A percentile compares a stretch with the other conserved stretches of the same genome.
phyloP scores from a whole-genome alignment of 257 asterid species.

The Lithospermum erythrorhizon region DNA sequence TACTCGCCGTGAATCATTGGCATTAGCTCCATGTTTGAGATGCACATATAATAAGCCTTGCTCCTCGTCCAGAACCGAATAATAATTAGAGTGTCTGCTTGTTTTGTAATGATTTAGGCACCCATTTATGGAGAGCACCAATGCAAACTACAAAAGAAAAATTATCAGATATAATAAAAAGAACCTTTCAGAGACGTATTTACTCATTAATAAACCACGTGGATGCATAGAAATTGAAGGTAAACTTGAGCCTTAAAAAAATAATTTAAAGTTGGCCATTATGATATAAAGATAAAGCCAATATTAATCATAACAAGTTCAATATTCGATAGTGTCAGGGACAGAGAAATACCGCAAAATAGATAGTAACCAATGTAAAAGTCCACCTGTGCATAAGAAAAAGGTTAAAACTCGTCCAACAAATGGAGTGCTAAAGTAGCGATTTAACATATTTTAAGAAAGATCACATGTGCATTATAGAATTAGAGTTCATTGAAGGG shows the following conservation, averaged over 20 bases:
- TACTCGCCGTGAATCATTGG: conserved; percentile 19
- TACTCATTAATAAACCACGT: not conserved
- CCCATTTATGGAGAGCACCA: conserved; percentile 66
- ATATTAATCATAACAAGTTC: not conserved
- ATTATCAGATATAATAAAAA: conserved; percentile 16
- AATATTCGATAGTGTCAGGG: not conserved
- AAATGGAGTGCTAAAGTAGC: conserved; percentile 6
- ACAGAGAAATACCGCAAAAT: conserved; percentile 63
- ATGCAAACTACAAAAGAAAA: conserved; percentile 51
- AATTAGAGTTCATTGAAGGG: not conserved
- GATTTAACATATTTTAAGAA: too few relatives aligned
- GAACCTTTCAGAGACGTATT: conserved; percentile 4
- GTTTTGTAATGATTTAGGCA: conserved; percentile 26
- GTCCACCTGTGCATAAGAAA: conserved; percentile 69
- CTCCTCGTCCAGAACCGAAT: conserved; percentile 38
- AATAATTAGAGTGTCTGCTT: conserved; percentile 12
- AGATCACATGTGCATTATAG: not conserved
- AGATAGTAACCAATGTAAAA: conserved; percentile 62
- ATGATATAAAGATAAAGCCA: too few relatives aligned
- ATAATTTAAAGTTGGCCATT: not conserved
- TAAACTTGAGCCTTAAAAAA: not conserved
- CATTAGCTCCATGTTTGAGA: conserved; percentile 26
- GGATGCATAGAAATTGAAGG: not conserved
- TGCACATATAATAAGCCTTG: conserved; percentile 40
- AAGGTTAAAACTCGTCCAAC: conserved; percentile 2